These are phyloP conservation scores for Talaromyces sp. DNA, from an alignment of 2,329 filamentous ascomycete genomes.

Conservation along the genomic window DNA sequence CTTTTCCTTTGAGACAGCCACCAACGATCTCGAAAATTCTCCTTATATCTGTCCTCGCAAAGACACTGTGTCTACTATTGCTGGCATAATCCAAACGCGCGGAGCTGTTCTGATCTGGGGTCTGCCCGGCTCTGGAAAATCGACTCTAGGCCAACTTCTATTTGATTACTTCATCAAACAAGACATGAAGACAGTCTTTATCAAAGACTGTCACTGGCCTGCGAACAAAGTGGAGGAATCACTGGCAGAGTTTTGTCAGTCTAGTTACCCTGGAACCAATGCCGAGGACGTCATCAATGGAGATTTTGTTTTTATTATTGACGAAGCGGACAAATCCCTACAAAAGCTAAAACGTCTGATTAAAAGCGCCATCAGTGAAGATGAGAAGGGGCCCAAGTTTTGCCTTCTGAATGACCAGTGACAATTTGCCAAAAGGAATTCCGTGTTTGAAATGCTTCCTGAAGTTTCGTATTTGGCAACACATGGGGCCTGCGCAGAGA, in stretches of 20 bases:
- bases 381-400: not conserved
- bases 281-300: not conserved
- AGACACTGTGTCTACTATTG: not conserved
- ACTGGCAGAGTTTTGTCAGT: not conserved
- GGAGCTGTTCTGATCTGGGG: constrained; percentile 6
- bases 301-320: constrained; percentile 2
- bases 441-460: not conserved
- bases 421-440: not conserved
- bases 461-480: constrained; percentile 5
- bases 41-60: not conserved
- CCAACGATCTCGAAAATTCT: too few relatives aligned
- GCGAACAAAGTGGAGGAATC: not conserved
- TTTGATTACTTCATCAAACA: not conserved
- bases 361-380: not conserved
- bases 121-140: not conserved
- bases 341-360: not conserved
- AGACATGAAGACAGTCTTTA: not conserved
- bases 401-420: not conserved
- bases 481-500: not conserved
- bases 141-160: not conserved
- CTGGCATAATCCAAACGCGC: not conserved
- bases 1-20: not conserved
- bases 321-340: not conserved
- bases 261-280: not conserved
- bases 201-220: not conserved